A percentile compares a stretch with the other conserved stretches of the same genome.
These are phyloP conservation scores for Lyophyllum semitale DNA, from an alignment of 768 basidiomycete species.

Conservation along the genomic window DNA sequence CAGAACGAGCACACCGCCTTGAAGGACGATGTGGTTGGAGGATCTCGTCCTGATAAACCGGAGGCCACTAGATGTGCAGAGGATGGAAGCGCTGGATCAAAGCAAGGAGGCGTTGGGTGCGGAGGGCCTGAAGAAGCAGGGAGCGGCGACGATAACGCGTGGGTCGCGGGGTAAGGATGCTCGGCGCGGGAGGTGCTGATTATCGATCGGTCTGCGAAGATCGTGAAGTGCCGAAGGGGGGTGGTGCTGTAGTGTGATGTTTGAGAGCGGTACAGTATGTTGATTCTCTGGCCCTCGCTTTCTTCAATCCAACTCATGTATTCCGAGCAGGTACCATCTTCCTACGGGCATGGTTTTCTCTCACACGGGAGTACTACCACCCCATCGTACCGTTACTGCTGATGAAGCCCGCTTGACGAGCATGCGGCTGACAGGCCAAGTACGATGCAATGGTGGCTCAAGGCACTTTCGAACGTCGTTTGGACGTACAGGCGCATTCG, in stretches of 20 bases:
- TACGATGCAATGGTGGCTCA: conserved; percentile 85
- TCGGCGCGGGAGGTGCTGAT: conserved; percentile 96
- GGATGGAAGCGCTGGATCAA: conserved; percentile 64
- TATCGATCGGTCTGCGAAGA: conserved; percentile 87
- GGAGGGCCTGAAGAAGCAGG: too few species aligned
- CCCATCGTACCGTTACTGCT: conserved; percentile 91
- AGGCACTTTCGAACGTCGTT: conserved; percentile 79
- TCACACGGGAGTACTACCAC: conserved; percentile 94
- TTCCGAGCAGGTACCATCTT: conserved; percentile 84
- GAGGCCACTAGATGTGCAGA: conserved; percentile 28
- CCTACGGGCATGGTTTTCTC: conserved; percentile 95
- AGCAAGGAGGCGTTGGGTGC: conserved; percentile 81
- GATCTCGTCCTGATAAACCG: conserved; percentile 65
- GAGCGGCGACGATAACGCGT: conserved; percentile 40
- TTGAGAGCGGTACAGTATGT: conserved; percentile 94
- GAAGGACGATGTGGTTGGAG: conserved; percentile 48
- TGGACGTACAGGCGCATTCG: conserved; percentile 87
- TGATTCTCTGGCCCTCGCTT: background rate
- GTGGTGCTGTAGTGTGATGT: conserved; percentile 96
- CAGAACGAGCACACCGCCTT: conserved; percentile 19
- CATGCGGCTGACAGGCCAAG: too few species aligned
- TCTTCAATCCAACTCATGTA: background rate
- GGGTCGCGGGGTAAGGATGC: conserved; percentile 77
- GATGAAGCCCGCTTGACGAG: conserved; percentile 82
- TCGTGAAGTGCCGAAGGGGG: conserved; percentile 97